Percentiles rank a stretch among this genome's conserved stretches.
Evolutionary conservation across 495 filamentous ascomycete genomes (phyloP).

Genomic region (Annulohypoxylon nitens): DNA sequence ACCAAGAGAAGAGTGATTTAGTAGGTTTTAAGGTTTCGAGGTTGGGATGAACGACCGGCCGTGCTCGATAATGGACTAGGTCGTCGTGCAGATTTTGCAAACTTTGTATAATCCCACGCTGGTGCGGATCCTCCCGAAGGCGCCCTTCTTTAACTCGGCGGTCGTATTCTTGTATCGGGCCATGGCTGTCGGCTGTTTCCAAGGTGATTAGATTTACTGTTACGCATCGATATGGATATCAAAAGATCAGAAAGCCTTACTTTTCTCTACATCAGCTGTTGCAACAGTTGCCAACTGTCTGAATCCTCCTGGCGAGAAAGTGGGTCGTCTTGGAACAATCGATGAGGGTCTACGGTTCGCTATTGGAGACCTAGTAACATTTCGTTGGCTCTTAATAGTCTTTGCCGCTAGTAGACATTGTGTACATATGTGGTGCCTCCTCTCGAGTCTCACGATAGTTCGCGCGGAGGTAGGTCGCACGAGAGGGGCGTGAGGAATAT

Average conservation of each 20-base stretch:
- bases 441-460: conserved; percentile 35
- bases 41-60: conserved; percentile 79
- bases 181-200: conserved; percentile 56
- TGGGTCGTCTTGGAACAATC: conserved; percentile 23
- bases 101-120: conserved; percentile 88
- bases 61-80: conserved; percentile 78
- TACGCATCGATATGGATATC: neutral
- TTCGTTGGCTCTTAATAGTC: conserved; percentile 34
- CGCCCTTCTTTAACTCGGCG: conserved; percentile 76
- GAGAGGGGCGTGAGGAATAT: conserved; percentile 33
- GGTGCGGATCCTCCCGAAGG: conserved; percentile 88
- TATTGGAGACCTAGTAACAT: conserved; percentile 5
- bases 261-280: conserved; percentile 49
- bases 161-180: conserved; percentile 91
- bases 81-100: conserved; percentile 91
- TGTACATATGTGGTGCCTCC: conserved; percentile 39
- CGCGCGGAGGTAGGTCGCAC: conserved; percentile 33
- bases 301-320: conserved; percentile 39
- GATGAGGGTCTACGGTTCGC: conserved; percentile 30
- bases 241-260: conserved; percentile 33
- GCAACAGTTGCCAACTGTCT: conserved; percentile 52
- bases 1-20: conserved; percentile 78
- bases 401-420: conserved; percentile 33
- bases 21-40: conserved; percentile 76
- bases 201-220: conserved; percentile 18